Evolutionary conservation across 2,329 filamentous ascomycete species (phyloP).

Genomic region (Fusarium sp.): DNA sequence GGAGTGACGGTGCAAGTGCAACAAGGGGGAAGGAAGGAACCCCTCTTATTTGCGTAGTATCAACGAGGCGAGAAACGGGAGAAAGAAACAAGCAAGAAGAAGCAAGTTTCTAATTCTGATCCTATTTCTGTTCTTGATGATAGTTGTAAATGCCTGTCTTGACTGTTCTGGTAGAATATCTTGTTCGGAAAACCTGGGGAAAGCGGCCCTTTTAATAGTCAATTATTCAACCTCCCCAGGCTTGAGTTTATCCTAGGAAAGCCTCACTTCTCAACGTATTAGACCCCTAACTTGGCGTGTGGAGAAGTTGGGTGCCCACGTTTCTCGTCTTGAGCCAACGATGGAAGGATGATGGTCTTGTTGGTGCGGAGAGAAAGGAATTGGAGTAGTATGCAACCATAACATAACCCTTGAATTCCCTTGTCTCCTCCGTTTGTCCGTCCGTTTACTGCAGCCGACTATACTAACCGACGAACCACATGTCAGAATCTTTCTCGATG

Average conservation of each 20-base stretch:
- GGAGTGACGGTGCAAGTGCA: conserved; percentile 42
- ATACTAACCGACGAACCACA: conserved; percentile 27
- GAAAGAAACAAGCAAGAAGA: neutral
- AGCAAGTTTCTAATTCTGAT: neutral
- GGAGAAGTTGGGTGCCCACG: conserved; percentile 19
- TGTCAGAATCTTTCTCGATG: neutral
- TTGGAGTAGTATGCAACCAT: conserved; percentile 24
- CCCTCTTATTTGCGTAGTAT: conserved; percentile 32
- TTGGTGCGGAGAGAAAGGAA: neutral
- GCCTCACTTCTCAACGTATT: conserved; percentile 18
- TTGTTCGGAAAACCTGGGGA: neutral
- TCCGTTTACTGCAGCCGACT: conserved; percentile 30
- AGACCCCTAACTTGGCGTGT: conserved; percentile 10
- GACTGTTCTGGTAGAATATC: neutral
- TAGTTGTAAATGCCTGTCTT: neutral
- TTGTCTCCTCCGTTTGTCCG: conserved; percentile 37
- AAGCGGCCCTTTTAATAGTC: conserved; percentile 38
- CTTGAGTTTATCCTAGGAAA: neutral
- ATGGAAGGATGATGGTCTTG: neutral
- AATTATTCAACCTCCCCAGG: neutral
- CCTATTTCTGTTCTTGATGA: neutral
- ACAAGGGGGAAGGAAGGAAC: conserved; percentile 4
- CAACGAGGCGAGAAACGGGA: conserved; percentile 30
- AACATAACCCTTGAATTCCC: neutral
- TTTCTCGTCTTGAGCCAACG: conserved; percentile 9